Base-by-base conservation (phyloP, 192 early-diverging fungal genomes). In the Backusella tuberculispora region DNA sequence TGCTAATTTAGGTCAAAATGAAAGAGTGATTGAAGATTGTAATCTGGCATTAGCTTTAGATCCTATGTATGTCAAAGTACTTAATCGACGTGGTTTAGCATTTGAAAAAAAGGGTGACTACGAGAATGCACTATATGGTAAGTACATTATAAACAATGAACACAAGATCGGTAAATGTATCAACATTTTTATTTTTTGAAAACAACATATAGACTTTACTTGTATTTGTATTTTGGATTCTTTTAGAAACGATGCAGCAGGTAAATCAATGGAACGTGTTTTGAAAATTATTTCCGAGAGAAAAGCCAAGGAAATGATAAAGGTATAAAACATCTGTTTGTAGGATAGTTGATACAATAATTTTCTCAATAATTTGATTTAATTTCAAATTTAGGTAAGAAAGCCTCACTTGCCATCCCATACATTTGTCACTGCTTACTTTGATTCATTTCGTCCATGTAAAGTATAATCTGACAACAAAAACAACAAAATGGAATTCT, bases 191-290 rank as follows among this genome's bases (percentile, higher is more conserved):
- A 63, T 53, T 63, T 60, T 72, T 60, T 60, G 15, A 34, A 29
- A 47, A 45, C 17, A 37, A 71, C 7, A 38, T 34, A 79, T 38
- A 85, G 95, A 98, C 79, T 97, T 91, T 71, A 97, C 95, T 6
- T 92, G 92, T 0, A 90, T 95, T 10, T 98, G 96, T 80, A 96
- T 98, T 75, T 85, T 99, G 10, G 97, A 97, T 66, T 93, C 94
- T 47, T 99, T 98, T 86, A 94, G 92, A 67, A 97, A 97, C 83
- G 91, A 92, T 41, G 74, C 85, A 63, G 90, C 93, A 12, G 85
- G 94, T 13, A 81, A 85, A 42, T 85, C 96, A 12, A 94, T 94
- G 73, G 98, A 99, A 77, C 91, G 95, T 41, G 84, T 97, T 73
- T 84, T 98, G 74, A 95, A 95, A 86, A 89, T 86, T 77, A 78